A percentile compares a stretch with the other conserved stretches of the same genome.
phyloP scores from a whole-genome alignment of 192 early-diverging fungal species.

The Funneliformis mosseae region DNA sequence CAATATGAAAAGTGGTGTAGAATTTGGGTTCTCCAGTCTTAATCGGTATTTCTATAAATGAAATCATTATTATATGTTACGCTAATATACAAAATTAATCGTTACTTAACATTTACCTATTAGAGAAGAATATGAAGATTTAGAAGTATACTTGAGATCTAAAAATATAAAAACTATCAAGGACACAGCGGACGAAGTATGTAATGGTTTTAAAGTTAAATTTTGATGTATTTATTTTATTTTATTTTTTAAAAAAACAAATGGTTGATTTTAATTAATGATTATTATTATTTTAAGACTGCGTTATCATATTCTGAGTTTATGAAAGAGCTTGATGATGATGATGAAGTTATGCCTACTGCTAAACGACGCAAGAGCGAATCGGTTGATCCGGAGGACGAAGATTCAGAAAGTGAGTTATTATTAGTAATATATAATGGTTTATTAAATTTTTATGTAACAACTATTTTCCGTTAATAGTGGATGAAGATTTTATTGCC shows the following conservation, averaged over 20 bases:
- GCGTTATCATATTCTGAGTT: constrained; percentile 32
- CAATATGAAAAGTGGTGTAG: constrained; percentile 75
- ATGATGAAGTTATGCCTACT: constrained; percentile 53
- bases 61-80: neutral
- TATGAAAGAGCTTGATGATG: constrained; percentile 46
- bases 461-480: no score
- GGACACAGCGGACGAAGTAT: constrained; percentile 46
- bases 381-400: constrained; percentile 51
- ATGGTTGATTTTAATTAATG: constrained; percentile 38
- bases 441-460: no score
- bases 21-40: constrained; percentile 88
- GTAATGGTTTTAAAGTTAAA: constrained; percentile 36
- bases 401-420: constrained; percentile 51
- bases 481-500: constrained; percentile 91
- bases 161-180: constrained; percentile 81
- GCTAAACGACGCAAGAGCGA: constrained; percentile 35
- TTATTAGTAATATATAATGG: neutral
- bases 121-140: constrained; percentile 81
- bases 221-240: no score
- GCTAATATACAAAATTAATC: neutral
- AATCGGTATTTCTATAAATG: constrained; percentile 50
- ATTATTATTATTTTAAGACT: constrained; percentile 34
- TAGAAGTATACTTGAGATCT: constrained; percentile 79
- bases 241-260: neutral
- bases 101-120: constrained; percentile 21